Base-by-base conservation (phyloP, 176 grass and related monocot species). In the Raddia guianensis region DNA sequence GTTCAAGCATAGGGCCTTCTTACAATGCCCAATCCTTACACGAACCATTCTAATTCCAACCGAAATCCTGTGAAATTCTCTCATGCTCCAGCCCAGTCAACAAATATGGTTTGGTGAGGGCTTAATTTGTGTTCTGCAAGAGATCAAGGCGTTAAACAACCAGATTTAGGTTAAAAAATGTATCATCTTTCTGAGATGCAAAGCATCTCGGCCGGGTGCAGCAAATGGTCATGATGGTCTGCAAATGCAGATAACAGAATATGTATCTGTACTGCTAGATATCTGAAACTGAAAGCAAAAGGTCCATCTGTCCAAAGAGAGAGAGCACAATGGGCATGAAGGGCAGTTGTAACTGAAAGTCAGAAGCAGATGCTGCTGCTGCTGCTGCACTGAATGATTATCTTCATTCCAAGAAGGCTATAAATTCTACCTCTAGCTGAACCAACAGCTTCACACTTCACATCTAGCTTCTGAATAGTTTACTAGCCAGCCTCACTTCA, bases 281-380 rank as follows among this genome's bases (percentile, higher is more conserved):
- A 18, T 57, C 40, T 58, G 62, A 73, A 66, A 73, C 33, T 14
- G 78, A 34, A 44, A 83, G 50, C 51, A 66, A 57, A 43, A 73
- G 60, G 74, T 32, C 20, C 48, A 45, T 53, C 15, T 56, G 54
- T 50, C 49, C 19, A 53, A 75, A 34, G 77, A 12, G 43, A 51
- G 5, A 55, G 12, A 8, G 62, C 59, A 20, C 74, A 5, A 53
- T 68, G 32, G 68, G 75, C 86, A 74, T 79, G 86, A 74, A 61
- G 34, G 52, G 86, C 62, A 48, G 62, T 11, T 60, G 35, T 9
- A 84, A 84, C 86, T 18, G 75, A 80, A 54, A 54, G 62, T 63
- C 62, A 66, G 33, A 18, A 49, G 53, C 55, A 78, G 18, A 59
- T 55, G 66, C 63, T 20, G 14, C 63, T 6, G 19, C 48, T 40